Evolutionary conservation across 2,329 filamentous ascomycete species (phyloP).

Genomic region (Fusarium xylarioides): DNA sequence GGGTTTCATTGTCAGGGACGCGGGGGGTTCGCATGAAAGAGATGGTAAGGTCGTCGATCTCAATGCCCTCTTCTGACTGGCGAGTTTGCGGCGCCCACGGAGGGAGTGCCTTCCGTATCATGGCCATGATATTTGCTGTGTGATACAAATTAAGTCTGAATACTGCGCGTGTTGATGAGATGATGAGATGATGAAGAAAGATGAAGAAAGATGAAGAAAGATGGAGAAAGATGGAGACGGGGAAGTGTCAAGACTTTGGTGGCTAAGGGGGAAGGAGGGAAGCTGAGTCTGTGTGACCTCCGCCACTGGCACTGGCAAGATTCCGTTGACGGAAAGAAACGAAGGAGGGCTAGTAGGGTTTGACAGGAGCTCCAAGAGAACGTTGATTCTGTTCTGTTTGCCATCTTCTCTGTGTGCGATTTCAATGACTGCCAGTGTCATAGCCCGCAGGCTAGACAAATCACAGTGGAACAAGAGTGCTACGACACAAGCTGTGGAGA

Average conservation of each 20-base stretch:
- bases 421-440: background rate
- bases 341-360: too few relatives aligned
- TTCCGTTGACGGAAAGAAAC: too few relatives aligned
- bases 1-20: background rate
- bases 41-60: background rate
- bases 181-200: too few relatives aligned
- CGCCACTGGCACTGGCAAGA: background rate
- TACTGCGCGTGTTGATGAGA: background rate
- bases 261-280: background rate
- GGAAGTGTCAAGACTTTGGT: background rate
- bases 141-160: background rate
- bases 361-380: background rate
- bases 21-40: background rate
- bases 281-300: background rate
- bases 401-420: background rate
- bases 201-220: too few relatives aligned
- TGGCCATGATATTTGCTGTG: accelerated
- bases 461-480: background rate
- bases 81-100: background rate
- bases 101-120: background rate
- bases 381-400: background rate
- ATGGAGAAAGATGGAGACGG: background rate
- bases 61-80: too few relatives aligned
- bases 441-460: background rate
- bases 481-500: background rate